A percentile compares a stretch with the other conserved stretches of the same genome.
Evolutionary conservation across 2,329 filamentous ascomycete species (phyloP).

Genomic region (Lojkania enalia): DNA sequence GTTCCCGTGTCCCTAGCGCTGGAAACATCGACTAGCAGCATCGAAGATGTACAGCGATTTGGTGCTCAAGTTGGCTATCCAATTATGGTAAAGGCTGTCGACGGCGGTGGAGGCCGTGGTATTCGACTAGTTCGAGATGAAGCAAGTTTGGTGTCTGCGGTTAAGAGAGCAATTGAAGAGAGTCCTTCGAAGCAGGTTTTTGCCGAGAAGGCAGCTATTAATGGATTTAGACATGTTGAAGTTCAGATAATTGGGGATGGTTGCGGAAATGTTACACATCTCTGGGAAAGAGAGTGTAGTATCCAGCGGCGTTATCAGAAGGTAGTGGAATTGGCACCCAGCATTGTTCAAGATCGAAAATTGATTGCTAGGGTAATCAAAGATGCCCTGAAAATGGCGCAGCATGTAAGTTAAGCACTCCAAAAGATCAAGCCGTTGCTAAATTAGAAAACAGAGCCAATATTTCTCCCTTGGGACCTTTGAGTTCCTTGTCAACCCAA

Average conservation of each 20-base stretch:
- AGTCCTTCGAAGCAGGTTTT: conserved; percentile 62
- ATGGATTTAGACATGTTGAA: conserved; percentile 64
- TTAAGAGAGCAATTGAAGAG: conserved; percentile 59
- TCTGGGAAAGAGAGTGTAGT: conserved; percentile 65
- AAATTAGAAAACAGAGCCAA: conserved; percentile 43
- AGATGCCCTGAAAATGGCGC: conserved; percentile 58
- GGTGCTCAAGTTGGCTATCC: conserved; percentile 60
- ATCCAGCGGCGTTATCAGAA: conserved; percentile 65
- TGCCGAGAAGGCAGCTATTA: conserved; percentile 64
- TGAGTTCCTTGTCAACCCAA: conserved; percentile 63
- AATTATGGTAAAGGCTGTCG: conserved; percentile 67
- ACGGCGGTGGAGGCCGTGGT: conserved; percentile 64
- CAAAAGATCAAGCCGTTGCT: neutral
- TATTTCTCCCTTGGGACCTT: conserved; percentile 66
- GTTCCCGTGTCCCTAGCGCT: conserved; percentile 59
- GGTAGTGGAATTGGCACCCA: conserved; percentile 62
- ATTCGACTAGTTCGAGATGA: conserved; percentile 57
- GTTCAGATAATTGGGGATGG: conserved; percentile 64
- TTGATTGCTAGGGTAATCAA: conserved; percentile 56
- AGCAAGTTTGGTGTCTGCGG: conserved; percentile 50
- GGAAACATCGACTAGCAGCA: conserved; percentile 46
- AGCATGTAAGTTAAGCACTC: conserved; percentile 38
- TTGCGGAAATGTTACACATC: conserved; percentile 54
- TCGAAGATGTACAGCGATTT: conserved; percentile 56
- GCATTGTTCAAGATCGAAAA: conserved; percentile 51